A percentile compares a stretch with the other conserved stretches of the same genome.
These are phyloP conservation scores for Suhomyces choctaworum DNA, from an alignment of 1,139 yeast genomes.

Conservation along the genomic window DNA sequence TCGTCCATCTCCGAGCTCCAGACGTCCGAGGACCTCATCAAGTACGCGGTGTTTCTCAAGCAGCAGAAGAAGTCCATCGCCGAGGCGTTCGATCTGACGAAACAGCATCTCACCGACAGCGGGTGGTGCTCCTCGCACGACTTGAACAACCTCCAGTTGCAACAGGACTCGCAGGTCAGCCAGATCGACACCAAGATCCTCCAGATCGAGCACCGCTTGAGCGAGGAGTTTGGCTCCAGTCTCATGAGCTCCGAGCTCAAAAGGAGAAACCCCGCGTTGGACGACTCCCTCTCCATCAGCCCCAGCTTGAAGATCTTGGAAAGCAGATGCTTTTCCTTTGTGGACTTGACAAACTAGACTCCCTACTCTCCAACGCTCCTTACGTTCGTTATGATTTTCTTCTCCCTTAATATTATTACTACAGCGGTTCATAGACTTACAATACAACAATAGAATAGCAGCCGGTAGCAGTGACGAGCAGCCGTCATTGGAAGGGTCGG, in stretches of 20 bases:
- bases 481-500: too few species aligned
- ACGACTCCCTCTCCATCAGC: conserved; percentile 20
- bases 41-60: conserved; percentile 32
- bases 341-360: conserved; percentile 15
- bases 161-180: conserved; percentile 32
- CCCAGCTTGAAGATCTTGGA: conserved; percentile 29
- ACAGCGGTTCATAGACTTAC: conserved; percentile 3
- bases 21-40: conserved; percentile 33
- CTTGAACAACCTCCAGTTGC: conserved; percentile 41
- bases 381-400: conserved; percentile 10
- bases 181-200: conserved; percentile 37
- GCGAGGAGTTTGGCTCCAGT: conserved; percentile 28
- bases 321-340: conserved; percentile 28
- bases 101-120: conserved; percentile 32
- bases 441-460: not conserved
- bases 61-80: conserved; percentile 33
- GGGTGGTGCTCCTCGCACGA: conserved; percentile 52
- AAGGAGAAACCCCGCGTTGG: conserved; percentile 7
- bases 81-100: conserved; percentile 41
- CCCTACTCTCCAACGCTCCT: not conserved
- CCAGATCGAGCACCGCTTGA: conserved; percentile 34
- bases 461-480: not conserved
- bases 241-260: conserved; percentile 16
- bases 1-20: conserved; percentile 28
- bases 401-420: conserved; percentile 6